A percentile compares a stretch with the other conserved stretches of the same genome.
phyloP scores from a whole-genome alignment of 805 yeast species.

The Priceomyces carsonii region DNA sequence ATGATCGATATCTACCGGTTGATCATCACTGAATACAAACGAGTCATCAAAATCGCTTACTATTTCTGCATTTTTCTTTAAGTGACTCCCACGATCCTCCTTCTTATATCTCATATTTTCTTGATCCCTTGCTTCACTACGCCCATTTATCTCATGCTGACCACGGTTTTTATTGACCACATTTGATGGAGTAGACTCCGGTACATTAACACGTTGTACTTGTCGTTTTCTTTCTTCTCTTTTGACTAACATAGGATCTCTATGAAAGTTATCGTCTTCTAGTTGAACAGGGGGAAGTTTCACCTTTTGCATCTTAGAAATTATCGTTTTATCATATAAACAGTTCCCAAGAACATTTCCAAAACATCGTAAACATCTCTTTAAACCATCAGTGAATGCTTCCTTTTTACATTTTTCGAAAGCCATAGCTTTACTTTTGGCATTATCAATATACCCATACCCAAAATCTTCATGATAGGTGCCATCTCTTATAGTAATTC shows the following conservation, averaged over 20 bases:
- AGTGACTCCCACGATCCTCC: conserved; percentile 5
- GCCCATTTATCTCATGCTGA: too few species aligned
- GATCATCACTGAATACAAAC: conserved; percentile 41
- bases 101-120: too few species aligned
- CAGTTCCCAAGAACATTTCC: conserved; percentile 83
- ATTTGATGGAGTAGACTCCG: neutral
- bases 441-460: conserved; percentile 70
- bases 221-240: conserved; percentile 24
- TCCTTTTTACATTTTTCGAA: conserved; percentile 81
- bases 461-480: conserved; percentile 80
- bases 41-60: conserved; percentile 41
- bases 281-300: conserved; percentile 30
- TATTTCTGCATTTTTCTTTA: conserved; percentile 12
- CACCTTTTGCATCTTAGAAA: conserved; percentile 50
- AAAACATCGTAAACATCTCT: conserved; percentile 75
- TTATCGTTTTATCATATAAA: conserved; percentile 72
- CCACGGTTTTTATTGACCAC: too few species aligned
- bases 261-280: conserved; percentile 31
- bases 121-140: too few species aligned
- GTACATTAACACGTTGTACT: conserved; percentile 8
- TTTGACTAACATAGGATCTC: conserved; percentile 35
- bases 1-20: conserved; percentile 13
- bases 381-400: conserved; percentile 82
- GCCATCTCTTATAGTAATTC: conserved; percentile 78
- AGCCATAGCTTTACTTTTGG: conserved; percentile 68